Evolutionary conservation across 2,329 filamentous ascomycete species (phyloP).

Genomic region (Albifimbria verrucaria): DNA sequence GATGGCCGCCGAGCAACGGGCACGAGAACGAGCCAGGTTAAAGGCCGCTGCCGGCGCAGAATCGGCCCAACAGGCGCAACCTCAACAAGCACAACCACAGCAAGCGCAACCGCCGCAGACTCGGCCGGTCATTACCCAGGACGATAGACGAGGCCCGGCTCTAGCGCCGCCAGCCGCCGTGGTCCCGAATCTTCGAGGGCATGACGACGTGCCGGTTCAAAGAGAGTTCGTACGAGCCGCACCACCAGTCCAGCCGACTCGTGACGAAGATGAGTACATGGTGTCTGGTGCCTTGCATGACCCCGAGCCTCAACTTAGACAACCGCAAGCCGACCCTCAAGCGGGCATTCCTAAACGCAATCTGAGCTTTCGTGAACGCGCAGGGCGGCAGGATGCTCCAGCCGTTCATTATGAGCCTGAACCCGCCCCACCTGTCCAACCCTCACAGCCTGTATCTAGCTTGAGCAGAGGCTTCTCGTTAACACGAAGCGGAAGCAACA

Average conservation of each 20-base stretch:
- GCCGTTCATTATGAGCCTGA: conserved; percentile 20
- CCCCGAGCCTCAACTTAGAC: conserved; percentile 12
- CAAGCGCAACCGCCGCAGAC: not conserved
- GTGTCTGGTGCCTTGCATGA: conserved; percentile 17
- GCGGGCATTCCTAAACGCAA: conserved; percentile 48
- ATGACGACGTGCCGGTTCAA: conserved; percentile 11
- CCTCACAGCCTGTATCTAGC: conserved; percentile 11
- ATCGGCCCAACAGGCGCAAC: not conserved
- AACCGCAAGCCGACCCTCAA: conserved; percentile 15
- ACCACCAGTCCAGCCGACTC: conserved; percentile 14
- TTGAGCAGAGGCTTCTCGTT: conserved; percentile 33
- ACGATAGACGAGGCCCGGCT: not conserved
- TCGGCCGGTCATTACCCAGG: not conserved
- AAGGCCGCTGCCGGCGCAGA: conserved; percentile 17
- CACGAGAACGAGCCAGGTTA: conserved; percentile 57
- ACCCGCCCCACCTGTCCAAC: conserved; percentile 19
- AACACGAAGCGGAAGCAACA: conserved; percentile 53
- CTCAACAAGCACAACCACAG: not conserved
- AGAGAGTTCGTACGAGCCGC: conserved; percentile 13
- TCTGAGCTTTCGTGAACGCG: conserved; percentile 58
- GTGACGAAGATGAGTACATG: conserved; percentile 15
- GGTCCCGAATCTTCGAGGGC: not conserved
- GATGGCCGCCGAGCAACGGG: conserved; percentile 74
- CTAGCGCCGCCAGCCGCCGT: not conserved
- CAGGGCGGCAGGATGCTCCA: conserved; percentile 41